These are phyloP conservation scores for Hypoxylon lienhwacheense DNA, from an alignment of 495 filamentous ascomycete species.

Conservation along the genomic window DNA sequence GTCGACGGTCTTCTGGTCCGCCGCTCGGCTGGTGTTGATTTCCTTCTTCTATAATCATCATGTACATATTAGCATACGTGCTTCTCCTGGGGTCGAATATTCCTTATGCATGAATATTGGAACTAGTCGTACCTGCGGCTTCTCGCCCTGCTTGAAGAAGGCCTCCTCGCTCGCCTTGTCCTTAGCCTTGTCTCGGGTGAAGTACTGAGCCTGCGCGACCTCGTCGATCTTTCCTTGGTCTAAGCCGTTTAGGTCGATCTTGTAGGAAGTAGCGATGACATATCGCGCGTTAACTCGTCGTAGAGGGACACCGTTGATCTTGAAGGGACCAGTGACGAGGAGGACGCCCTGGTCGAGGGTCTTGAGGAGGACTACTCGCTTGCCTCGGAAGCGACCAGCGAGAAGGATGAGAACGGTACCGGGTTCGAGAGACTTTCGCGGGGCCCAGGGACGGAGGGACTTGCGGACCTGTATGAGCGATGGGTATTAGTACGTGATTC, in stretches of 20 bases:
- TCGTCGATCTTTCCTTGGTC: conserved; percentile 83
- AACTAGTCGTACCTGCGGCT: conserved; percentile 82
- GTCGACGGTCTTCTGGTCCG: conserved; percentile 97
- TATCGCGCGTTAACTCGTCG: conserved; percentile 98
- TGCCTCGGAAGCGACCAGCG: conserved; percentile 99
- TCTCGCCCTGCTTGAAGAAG: conserved; percentile 98
- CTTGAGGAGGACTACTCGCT: conserved; percentile 99
- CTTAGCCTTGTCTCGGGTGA: conserved; percentile 87
- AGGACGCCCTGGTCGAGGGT: conserved; percentile 93
- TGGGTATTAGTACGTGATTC: conserved; percentile 43
- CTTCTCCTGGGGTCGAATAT: not conserved
- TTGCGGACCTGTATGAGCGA: conserved; percentile 78
- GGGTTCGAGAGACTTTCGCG: conserved; percentile 83
- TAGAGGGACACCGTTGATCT: conserved; percentile 99
- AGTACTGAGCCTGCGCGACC: conserved; percentile 82
- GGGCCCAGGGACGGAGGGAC: conserved; percentile 78
- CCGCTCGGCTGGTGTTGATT: conserved; percentile 81
- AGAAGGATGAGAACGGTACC: conserved; percentile 97
- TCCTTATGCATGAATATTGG: no score
- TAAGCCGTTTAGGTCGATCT: conserved; percentile 81
- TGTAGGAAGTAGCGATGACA: conserved; percentile 94
- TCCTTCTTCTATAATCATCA: conserved; percentile 81
- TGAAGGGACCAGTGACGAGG: conserved; percentile 98
- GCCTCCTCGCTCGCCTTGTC: conserved; percentile 92
- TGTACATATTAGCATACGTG: conserved; percentile 37